Evolutionary conservation across 2,329 filamentous ascomycete species (phyloP).

Genomic region (Xylaria sp.): DNA sequence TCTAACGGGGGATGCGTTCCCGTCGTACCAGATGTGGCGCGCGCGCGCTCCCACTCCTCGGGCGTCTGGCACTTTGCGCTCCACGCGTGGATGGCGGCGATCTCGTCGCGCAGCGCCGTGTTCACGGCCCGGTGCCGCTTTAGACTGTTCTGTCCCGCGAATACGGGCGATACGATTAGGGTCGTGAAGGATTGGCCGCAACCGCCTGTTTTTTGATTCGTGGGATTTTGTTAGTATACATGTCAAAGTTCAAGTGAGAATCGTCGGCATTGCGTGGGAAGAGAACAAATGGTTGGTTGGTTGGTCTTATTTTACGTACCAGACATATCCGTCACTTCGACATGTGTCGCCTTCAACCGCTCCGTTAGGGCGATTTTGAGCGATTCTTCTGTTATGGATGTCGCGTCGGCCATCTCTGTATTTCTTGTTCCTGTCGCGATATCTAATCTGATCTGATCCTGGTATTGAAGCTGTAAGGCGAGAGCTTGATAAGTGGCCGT

Average conservation of each 20-base stretch:
- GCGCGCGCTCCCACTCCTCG: conserved; percentile 83
- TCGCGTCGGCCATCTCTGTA: conserved; percentile 60
- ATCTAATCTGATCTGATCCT: background rate
- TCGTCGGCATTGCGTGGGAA: too few relatives aligned
- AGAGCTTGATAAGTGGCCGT: background rate
- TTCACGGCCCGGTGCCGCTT: conserved; percentile 90
- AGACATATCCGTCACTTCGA: conserved; percentile 91
- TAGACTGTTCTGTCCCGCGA: conserved; percentile 77
- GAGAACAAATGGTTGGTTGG: too few relatives aligned
- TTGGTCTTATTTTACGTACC: too few relatives aligned
- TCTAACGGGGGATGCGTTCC: conserved; percentile 51
- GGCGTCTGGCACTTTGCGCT: conserved; percentile 93
- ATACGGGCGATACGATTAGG: conserved; percentile 71
- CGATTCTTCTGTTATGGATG: conserved; percentile 76
- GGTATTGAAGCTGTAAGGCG: background rate
- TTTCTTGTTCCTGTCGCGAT: background rate
- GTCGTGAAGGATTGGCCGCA: conserved; percentile 70
- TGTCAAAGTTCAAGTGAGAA: too few relatives aligned
- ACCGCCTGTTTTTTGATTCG: conserved; percentile 56
- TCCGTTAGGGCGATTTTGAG: conserved; percentile 75
- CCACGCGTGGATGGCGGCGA: conserved; percentile 93
- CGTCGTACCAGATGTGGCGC: conserved; percentile 36
- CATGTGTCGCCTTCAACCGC: conserved; percentile 78
- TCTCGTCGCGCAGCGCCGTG: conserved; percentile 82
- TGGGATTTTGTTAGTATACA: background rate